phyloP scores from a whole-genome alignment of 2,329 filamentous ascomycete genomes.

The Zasmidium citrigriseum region DNA sequence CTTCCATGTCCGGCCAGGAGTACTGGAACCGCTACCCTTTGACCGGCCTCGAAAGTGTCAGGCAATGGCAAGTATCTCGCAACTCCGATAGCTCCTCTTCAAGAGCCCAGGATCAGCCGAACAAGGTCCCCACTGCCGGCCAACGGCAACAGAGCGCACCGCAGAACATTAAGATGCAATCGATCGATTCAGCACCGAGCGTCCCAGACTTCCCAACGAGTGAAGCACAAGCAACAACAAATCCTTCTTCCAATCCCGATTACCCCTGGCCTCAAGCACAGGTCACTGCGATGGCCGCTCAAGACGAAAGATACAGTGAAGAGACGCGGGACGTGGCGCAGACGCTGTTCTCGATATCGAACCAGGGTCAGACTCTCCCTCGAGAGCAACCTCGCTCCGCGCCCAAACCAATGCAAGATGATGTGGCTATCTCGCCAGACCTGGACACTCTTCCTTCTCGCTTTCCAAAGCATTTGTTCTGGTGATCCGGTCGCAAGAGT shows the following conservation, averaged over 20 bases:
- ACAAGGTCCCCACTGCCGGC: slow-evolving; percentile 1
- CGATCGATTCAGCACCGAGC: background rate
- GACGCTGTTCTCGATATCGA: slow-evolving; percentile 24
- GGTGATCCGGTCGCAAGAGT: slow-evolving; percentile 8
- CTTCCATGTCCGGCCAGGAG: slow-evolving; percentile 21
- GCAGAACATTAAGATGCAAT: background rate
- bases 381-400: slow-evolving; percentile 5
- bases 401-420: background rate
- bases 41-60: slow-evolving; percentile 17
- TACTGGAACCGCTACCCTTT: slow-evolving; percentile 21
- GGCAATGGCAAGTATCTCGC: slow-evolving; percentile 21
- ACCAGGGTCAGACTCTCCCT: slow-evolving; percentile 8
- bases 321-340: slow-evolving; percentile 24
- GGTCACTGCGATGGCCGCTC: background rate
- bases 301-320: slow-evolving; percentile 23
- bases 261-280: background rate
- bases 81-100: background rate
- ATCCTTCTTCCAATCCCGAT: background rate
- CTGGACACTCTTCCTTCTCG: slow-evolving; percentile 10
- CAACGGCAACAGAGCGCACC: background rate
- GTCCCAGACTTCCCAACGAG: background rate
- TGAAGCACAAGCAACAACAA: background rate
- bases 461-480: slow-evolving; percentile 25
- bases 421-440: background rate
- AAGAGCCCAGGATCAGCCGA: background rate